Evolutionary conservation across 768 basidiomycete genomes (phyloP).

Genomic region (Termitomyces sp.): DNA sequence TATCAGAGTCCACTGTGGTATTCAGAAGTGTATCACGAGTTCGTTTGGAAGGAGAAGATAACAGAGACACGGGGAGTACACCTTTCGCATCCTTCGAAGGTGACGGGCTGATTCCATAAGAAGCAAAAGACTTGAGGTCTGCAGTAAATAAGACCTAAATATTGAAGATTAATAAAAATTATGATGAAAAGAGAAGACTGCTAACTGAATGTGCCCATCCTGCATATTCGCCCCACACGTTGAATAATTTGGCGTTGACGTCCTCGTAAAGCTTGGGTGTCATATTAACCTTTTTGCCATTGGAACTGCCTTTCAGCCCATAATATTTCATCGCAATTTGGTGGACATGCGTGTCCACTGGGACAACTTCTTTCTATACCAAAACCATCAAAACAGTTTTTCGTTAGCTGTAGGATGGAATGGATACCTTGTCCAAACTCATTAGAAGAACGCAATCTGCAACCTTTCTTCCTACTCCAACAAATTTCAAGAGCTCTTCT

Average conservation of each 20-base stretch:
- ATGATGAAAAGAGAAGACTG: neutral
- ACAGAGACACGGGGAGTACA: conserved; percentile 22
- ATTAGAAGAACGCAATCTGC: conserved; percentile 93
- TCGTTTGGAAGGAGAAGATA: conserved; percentile 25
- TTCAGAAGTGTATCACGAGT: conserved; percentile 12
- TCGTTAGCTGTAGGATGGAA: neutral
- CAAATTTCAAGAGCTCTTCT: conserved; percentile 69
- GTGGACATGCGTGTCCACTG: conserved; percentile 93
- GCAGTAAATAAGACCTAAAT: conserved; percentile 68
- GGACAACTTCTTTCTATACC: conserved; percentile 72
- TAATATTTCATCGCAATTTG: conserved; percentile 85
- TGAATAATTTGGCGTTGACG: conserved; percentile 52
- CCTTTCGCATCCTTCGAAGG: neutral
- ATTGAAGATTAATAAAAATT: neutral
- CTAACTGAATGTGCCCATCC: conserved; percentile 88
- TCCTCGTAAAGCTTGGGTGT: conserved; percentile 73
- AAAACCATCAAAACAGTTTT: neutral
- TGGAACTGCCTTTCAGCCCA: conserved; percentile 43
- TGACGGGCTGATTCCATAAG: conserved; percentile 34
- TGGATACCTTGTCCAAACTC: conserved; percentile 79
- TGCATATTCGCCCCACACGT: conserved; percentile 78
- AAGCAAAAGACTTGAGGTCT: conserved; percentile 63
- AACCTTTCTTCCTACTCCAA: conserved; percentile 94
- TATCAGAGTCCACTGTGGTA: neutral
- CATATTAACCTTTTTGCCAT: conserved; percentile 48